A percentile compares a stretch with the other conserved stretches of the same genome.
Evolutionary conservation across 352 stramenopile species (phyloP).

Genomic region (Globisporangium middletonii): DNA sequence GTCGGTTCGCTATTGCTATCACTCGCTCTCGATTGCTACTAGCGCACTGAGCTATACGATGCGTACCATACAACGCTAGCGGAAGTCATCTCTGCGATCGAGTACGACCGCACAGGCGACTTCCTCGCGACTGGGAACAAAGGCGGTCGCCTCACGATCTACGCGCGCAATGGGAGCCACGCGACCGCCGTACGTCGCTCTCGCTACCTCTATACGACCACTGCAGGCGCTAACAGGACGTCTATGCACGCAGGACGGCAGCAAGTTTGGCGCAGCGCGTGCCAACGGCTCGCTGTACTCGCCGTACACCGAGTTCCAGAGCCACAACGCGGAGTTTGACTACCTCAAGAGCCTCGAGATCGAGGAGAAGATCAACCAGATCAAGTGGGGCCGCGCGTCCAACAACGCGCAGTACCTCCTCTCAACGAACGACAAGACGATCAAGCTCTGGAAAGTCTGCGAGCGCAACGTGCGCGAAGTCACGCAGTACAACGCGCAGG

Average conservation of each 20-base stretch:
- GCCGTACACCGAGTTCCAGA: slow-evolving; percentile 93
- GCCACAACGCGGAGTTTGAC: slow-evolving; percentile 96
- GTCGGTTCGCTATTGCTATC: too few relatives aligned
- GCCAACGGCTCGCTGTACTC: slow-evolving; percentile 28
- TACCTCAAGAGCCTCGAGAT: slow-evolving; percentile 97
- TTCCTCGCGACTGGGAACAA: slow-evolving; percentile 94
- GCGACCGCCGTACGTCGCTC: slow-evolving; percentile 3
- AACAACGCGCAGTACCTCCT: slow-evolving; percentile 92
- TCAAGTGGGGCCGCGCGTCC: slow-evolving; percentile 90
- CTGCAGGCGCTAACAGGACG: background rate
- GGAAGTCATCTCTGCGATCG: slow-evolving; percentile 93
- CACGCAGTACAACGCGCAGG: slow-evolving; percentile 63
- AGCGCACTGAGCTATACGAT: too few relatives aligned
- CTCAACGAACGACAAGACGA: slow-evolving; percentile 97
- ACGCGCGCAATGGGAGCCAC: slow-evolving; percentile 41
- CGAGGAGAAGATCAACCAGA: slow-evolving; percentile 97
- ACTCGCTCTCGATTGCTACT: too few relatives aligned
- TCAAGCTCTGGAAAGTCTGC: slow-evolving; percentile 95
- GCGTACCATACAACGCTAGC: slow-evolving; percentile 24
- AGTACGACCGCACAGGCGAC: slow-evolving; percentile 90
- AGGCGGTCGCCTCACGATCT: slow-evolving; percentile 90
- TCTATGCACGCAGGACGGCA: slow-evolving; percentile 16
- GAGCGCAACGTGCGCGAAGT: slow-evolving; percentile 73
- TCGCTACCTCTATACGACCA: slow-evolving; percentile 14
- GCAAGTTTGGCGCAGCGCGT: slow-evolving; percentile 20